Percentiles rank a stretch among this genome's conserved stretches.
Conservation (phyloP, 192 early-diverging fungal genomes). For the Pilobolus umbonatus region DNA sequence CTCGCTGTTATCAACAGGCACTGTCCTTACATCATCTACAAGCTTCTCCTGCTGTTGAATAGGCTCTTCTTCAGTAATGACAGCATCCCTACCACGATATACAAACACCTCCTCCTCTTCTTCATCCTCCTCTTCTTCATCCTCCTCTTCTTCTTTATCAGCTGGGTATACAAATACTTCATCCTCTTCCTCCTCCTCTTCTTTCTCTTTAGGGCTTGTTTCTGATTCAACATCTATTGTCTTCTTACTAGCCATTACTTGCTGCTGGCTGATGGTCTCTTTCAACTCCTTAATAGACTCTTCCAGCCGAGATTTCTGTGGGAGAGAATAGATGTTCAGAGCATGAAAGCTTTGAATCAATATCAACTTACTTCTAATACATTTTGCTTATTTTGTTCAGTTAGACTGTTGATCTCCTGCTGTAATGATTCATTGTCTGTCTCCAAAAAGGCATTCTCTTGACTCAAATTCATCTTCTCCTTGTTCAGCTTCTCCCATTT, state of each 20-base stretch:
- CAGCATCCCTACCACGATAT: slow-evolving; percentile 10
- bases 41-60: not conserved
- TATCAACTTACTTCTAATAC: too few species aligned
- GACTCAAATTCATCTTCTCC: not conserved
- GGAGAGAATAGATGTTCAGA: too few species aligned
- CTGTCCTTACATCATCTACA: not conserved
- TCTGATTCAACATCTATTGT: too few species aligned
- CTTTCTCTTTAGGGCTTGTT: slow-evolving; percentile 14
- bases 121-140: slow-evolving; percentile 21
- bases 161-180: slow-evolving; percentile 29
- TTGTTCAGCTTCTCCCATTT: not conserved
- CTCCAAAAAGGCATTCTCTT: not conserved
- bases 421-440: slow-evolving; percentile 3
- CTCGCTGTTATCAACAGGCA: not conserved
- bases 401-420: too few species aligned
- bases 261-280: too few species aligned
- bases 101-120: slow-evolving; percentile 34
- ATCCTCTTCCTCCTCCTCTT: slow-evolving; percentile 19
- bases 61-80: not conserved
- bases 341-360: too few species aligned
- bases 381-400: too few species aligned
- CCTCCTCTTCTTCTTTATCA: slow-evolving; percentile 3
- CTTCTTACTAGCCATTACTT: too few species aligned
- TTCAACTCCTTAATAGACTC: too few species aligned
- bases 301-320: too few species aligned